phyloP scores from a whole-genome alignment of 2,329 filamentous ascomycete species.

The Cryoendolithus antarcticus region DNA sequence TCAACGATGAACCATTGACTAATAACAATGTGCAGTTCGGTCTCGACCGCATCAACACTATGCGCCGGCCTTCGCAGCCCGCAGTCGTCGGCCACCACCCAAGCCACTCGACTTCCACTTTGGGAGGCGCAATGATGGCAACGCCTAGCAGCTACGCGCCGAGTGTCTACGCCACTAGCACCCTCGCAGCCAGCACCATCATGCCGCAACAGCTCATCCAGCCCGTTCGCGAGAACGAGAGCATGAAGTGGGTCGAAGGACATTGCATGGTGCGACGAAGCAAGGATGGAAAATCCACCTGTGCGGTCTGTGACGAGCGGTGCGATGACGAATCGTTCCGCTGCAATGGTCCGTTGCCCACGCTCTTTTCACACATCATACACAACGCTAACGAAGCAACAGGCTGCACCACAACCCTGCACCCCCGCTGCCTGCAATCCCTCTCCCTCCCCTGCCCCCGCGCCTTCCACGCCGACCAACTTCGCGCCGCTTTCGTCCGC shows the following conservation, averaged over 20 bases:
- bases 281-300: constrained; percentile 48
- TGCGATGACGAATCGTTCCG: constrained; percentile 63
- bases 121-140: constrained; percentile 34
- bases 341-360: constrained; percentile 42
- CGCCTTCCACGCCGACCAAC: constrained; percentile 54
- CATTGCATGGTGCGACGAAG: constrained; percentile 61
- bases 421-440: constrained; percentile 46
- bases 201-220: constrained; percentile 78
- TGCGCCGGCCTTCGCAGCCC: constrained; percentile 52
- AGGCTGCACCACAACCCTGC: constrained; percentile 46
- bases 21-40: constrained; percentile 45
- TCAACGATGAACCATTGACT: constrained; percentile 18
- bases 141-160: constrained; percentile 51
- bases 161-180: constrained; percentile 76
- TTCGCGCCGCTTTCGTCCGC: constrained; percentile 55
- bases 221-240: constrained; percentile 66
- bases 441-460: constrained; percentile 55
- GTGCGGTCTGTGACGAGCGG: constrained; percentile 65
- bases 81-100: constrained; percentile 47
- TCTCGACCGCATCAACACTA: constrained; percentile 55
- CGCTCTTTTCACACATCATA: background rate
- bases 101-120: constrained; percentile 56
- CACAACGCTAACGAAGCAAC: constrained; percentile 9
- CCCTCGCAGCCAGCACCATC: constrained; percentile 69
- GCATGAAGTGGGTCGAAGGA: constrained; percentile 71